Conservation (phyloP, 1,284 basidiomycete genomes). For the Ceraceosorus guamensis region DNA sequence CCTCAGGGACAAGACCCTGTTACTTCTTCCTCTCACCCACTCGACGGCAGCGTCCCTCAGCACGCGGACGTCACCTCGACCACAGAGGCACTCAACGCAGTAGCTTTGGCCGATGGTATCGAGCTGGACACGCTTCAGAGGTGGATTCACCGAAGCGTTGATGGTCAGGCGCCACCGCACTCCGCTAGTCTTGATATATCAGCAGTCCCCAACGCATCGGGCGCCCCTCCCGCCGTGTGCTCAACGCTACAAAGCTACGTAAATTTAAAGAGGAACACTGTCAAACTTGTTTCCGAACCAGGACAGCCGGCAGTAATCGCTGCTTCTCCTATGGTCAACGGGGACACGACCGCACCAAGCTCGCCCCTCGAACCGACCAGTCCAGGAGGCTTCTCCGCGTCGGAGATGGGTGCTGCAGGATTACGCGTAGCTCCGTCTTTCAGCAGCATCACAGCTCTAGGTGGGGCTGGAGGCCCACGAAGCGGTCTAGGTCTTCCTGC, state of each 20-base stretch:
- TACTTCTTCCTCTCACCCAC: not conserved
- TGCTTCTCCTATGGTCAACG: not conserved
- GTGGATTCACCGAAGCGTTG: slow-evolving; percentile 31
- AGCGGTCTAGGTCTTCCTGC: not conserved
- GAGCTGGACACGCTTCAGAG: slow-evolving; percentile 26
- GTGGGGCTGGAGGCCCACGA: not conserved
- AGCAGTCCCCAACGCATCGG: not conserved
- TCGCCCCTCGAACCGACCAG: not conserved
- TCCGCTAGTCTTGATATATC: not conserved
- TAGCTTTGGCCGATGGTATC: slow-evolving; percentile 37
- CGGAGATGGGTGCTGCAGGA: not conserved
- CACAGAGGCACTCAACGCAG: not conserved
- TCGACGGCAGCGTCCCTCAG: not conserved
- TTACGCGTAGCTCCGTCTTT: not conserved
- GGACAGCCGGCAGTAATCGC: not conserved
- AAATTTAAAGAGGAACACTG: slow-evolving; percentile 41
- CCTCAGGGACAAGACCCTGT: not conserved
- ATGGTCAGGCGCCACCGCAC: slow-evolving; percentile 4
- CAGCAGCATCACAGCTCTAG: not conserved
- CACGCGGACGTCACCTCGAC: not conserved
- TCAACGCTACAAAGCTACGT: slow-evolving; percentile 42
- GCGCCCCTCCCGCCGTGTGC: slow-evolving; percentile 22
- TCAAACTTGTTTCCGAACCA: slow-evolving; percentile 17
- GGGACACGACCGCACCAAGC: not conserved
- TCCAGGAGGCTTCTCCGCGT: not conserved